These are phyloP conservation scores for Chamaecrista fasciculata DNA, from an alignment of 306 rosid genomes.

Conservation along the genomic window DNA sequence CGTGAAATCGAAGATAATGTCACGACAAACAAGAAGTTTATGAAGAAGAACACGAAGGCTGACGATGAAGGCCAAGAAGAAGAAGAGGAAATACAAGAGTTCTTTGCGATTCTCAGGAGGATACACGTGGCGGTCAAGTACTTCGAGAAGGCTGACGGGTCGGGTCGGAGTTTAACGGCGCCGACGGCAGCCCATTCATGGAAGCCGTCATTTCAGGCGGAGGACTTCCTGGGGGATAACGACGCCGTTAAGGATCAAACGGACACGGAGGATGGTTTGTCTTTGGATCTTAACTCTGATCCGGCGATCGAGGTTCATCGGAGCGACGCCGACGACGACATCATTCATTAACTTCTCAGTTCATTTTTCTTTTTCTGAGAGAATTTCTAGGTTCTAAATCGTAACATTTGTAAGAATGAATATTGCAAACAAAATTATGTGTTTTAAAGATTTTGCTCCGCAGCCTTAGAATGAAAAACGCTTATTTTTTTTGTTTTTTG, in stretches of 20 bases:
- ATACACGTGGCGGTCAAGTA: slow-evolving; percentile 44
- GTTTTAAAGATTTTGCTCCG: no score
- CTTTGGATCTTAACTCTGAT: not conserved
- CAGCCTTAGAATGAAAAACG: no score
- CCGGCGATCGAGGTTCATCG: not conserved
- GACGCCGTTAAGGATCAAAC: not conserved
- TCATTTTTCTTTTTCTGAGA: no score
- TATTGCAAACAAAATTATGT: no score
- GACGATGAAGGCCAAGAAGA: no score
- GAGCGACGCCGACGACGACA: not conserved
- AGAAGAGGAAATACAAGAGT: slow-evolving; percentile 56
- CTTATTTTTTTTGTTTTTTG: no score
- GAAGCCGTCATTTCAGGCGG: slow-evolving; percentile 20
- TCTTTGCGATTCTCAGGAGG: slow-evolving; percentile 48
- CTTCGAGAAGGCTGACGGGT: slow-evolving; percentile 21
- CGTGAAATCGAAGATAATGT: not conserved
- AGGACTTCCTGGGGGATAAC: slow-evolving; percentile 22
- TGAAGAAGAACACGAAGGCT: not conserved
- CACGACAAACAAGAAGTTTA: not conserved
- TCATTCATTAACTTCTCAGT: not conserved
- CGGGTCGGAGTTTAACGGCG: slow-evolving; percentile 21
- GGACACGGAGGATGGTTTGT: not conserved
- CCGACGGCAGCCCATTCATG: not conserved
- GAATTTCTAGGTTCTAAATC: no score
- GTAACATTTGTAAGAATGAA: no score